Evolutionary conservation across 352 stramenopile species (phyloP), one percentile per base, ranked within the genome.

Genomic region (Globisporangium okanoganense): DNA sequence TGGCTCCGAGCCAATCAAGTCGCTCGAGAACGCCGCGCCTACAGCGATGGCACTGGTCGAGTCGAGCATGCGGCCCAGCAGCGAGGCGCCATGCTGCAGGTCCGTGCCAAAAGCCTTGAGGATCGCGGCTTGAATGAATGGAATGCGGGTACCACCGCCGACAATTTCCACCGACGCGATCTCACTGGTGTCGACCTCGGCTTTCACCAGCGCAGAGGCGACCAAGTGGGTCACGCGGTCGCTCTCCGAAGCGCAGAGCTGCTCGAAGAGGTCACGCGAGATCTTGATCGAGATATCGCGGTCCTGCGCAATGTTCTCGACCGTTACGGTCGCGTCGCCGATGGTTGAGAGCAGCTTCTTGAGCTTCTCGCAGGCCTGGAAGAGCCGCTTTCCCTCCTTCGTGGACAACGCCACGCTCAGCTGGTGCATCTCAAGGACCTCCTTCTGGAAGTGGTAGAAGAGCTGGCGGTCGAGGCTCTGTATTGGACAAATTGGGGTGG

Each of bases 301-400:
- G 66, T 94, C 87, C 20, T 81, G 79, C 7, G 78, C 74, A 44
- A 97, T 69, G 65, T 94, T 94, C 55, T 97, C 89, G 29, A 95
- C 84, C 2, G 76, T 89, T 25, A 94, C 82, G 27, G 72, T 76
- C 33, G 89, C 88, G 24, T 90, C 76, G 35, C 70, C 74, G 53
- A 96, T 95, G 16, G 87, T 95, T 29, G 85, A 96, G 31, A 97
- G 71, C 49, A 97, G 66, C 64, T 96, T 95, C 66, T 96, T 94
- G 33, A 98, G 80, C 59, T 87, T 85, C 59, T 93, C 79, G 64
- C 85, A 96, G 31, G 85, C 82, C 52, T 87, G 73, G n/a, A 96
- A 82, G 38, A 98, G 76, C 29, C 92, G 88, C 47, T 94, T 86
- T 41, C 87, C 87, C 45, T 87, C 75, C 58, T 96, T 97, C 41